These are phyloP conservation scores for Tieghemostelium lacteum DNA, from an alignment of 78 protist species.

Conservation along the genomic window DNA sequence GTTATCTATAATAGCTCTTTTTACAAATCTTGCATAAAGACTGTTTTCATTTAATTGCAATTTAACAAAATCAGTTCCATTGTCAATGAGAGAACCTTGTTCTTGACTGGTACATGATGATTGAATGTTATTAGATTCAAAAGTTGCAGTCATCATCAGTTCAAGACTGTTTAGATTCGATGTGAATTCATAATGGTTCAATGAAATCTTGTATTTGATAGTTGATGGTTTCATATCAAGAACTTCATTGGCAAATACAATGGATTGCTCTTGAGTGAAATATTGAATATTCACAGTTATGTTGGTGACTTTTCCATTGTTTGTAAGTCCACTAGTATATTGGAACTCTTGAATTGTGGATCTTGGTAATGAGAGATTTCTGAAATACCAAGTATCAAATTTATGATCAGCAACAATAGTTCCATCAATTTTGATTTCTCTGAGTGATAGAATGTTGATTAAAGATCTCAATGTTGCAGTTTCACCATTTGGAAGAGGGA, in stretches of 20 bases:
- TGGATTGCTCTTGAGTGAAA: neutral
- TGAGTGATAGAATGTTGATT: no score
- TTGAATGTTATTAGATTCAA: neutral
- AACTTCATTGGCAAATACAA: neutral
- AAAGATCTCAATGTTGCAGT: no score
- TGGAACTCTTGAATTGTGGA: no score
- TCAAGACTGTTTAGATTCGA: neutral
- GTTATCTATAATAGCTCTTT: no score
- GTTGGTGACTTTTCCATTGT: neutral
- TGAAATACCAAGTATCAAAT: neutral
- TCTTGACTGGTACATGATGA: no score
- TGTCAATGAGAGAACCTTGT: no score
- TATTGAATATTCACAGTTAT: neutral
- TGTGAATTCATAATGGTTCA: neutral
- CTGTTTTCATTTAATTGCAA: no score
- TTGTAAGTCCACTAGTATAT: neutral
- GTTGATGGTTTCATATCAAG: slow-evolving; percentile 3
- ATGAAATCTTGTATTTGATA: neutral
- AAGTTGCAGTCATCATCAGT: neutral
- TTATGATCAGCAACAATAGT: neutral
- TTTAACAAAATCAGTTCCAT: no score
- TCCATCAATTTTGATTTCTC: no score
- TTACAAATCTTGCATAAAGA: no score
- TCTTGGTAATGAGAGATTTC: no score
- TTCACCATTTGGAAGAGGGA: no score